Conservation (phyloP, 2,329 filamentous ascomycete genomes). For the Xylaria sp. region DNA sequence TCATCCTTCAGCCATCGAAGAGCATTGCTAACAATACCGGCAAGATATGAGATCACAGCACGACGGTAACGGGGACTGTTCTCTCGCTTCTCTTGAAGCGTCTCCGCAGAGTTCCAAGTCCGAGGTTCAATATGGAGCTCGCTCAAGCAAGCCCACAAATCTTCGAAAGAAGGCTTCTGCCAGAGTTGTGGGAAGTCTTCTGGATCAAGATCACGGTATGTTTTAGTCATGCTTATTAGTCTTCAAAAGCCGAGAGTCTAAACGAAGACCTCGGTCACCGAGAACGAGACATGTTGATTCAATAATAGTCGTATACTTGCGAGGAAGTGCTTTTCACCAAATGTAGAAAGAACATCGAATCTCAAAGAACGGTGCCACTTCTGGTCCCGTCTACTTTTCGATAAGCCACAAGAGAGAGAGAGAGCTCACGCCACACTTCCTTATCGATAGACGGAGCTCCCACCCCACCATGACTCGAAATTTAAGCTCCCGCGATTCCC, state of each 20-base stretch:
- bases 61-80: constrained; percentile 56
- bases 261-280: constrained; percentile 13
- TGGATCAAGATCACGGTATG: constrained; percentile 48
- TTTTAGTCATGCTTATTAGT: constrained; percentile 37
- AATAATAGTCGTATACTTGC: background rate
- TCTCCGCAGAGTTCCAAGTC: constrained; percentile 68
- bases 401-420: background rate
- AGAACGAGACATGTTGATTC: constrained; percentile 10
- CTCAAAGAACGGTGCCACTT: background rate
- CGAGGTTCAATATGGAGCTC: constrained; percentile 73
- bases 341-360: background rate
- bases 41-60: constrained; percentile 72
- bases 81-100: constrained; percentile 56
- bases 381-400: background rate
- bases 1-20: constrained; percentile 76
- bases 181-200: constrained; percentile 84
- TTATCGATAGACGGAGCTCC: constrained; percentile 43
- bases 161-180: constrained; percentile 73
- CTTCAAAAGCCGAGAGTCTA: background rate
- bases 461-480: constrained; percentile 42
- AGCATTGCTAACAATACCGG: constrained; percentile 72
- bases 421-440: constrained; percentile 21
- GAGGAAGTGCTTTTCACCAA: background rate
- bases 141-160: constrained; percentile 72
- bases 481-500: constrained; percentile 18